A percentile compares a stretch with the other conserved stretches of the same genome.
Conservation (phyloP, 495 filamentous ascomycete species). For the Chaetomium tenue region DNA sequence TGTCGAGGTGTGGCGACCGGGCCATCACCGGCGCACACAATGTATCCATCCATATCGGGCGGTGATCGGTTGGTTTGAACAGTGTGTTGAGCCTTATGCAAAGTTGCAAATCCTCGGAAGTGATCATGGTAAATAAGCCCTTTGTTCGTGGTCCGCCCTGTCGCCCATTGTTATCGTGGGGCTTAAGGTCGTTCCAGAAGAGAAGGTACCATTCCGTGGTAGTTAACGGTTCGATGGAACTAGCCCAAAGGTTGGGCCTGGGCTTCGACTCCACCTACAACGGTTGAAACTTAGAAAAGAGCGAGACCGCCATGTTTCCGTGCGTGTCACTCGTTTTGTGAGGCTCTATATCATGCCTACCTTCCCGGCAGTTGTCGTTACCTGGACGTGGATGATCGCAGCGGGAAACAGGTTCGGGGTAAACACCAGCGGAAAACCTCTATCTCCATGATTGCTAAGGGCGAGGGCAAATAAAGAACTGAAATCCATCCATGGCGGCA, state of each 20-base stretch:
- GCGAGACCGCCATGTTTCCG: background rate
- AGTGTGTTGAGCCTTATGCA: background rate
- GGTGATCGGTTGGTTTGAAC: background rate
- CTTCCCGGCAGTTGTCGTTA: conserved; percentile 9
- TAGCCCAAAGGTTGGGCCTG: background rate
- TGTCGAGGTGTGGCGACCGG: too few species aligned
- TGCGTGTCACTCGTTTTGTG: background rate
- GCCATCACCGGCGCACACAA: too few species aligned
- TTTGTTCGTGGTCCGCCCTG: background rate
- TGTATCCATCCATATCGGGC: background rate
- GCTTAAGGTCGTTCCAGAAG: background rate
- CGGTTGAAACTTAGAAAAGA: background rate
- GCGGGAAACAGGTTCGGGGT: background rate
- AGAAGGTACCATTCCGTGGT: background rate
- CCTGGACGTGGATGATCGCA: conserved; percentile 20
- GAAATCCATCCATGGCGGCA: too few species aligned
- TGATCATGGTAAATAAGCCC: background rate
- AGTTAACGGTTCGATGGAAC: background rate
- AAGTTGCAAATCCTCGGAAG: background rate
- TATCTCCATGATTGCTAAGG: too few species aligned
- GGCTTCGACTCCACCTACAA: background rate
- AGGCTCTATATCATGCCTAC: too few species aligned
- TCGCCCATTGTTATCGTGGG: background rate
- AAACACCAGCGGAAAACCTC: too few species aligned
- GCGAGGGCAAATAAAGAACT: too few species aligned